A percentile compares a stretch with the other conserved stretches of the same genome.
Evolutionary conservation across 495 filamentous ascomycete genomes (phyloP).

Genomic region (Darksidea phi): DNA sequence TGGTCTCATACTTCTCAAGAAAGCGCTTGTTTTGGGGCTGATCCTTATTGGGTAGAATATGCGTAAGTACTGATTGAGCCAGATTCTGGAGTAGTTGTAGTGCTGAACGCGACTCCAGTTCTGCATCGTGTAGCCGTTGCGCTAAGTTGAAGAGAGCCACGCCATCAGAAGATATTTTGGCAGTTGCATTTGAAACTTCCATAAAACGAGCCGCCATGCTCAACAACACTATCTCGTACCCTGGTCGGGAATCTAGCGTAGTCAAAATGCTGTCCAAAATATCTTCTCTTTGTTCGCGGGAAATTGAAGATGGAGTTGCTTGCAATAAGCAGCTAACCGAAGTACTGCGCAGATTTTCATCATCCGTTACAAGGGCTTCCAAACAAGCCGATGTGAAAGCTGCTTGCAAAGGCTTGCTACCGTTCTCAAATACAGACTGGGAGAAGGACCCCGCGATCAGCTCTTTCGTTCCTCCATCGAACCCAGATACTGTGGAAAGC

Average conservation of each 20-base stretch:
- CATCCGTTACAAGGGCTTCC: neutral
- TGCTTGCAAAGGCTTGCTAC: neutral
- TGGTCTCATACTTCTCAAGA: slow-evolving; percentile 4
- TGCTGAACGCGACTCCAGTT: slow-evolving; percentile 1
- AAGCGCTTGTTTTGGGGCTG: slow-evolving; percentile 22
- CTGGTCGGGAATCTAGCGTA: neutral
- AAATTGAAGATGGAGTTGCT: slow-evolving; percentile 3
- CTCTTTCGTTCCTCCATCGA: neutral
- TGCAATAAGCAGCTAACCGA: neutral
- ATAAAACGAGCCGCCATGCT: slow-evolving; percentile 26
- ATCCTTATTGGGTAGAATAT: slow-evolving; percentile 19
- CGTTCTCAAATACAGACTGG: slow-evolving; percentile 1
- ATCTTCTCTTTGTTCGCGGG: slow-evolving; percentile 18
- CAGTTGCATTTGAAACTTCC: slow-evolving; percentile 31
- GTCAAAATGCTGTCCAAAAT: slow-evolving; percentile 22
- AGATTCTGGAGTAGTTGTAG: slow-evolving; percentile 13
- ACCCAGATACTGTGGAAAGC: neutral
- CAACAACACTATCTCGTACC: neutral
- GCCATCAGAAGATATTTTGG: slow-evolving; percentile 20
- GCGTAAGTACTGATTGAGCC: slow-evolving; percentile 4
- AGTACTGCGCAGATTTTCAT: neutral
- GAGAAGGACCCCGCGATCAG: neutral
- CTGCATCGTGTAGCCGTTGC: slow-evolving; percentile 8
- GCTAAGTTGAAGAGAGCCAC: slow-evolving; percentile 12
- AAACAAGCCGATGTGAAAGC: no score